These are phyloP conservation scores for Hemileia vastatrix DNA, from an alignment of 1,284 basidiomycete genomes.

Conservation along the genomic window DNA sequence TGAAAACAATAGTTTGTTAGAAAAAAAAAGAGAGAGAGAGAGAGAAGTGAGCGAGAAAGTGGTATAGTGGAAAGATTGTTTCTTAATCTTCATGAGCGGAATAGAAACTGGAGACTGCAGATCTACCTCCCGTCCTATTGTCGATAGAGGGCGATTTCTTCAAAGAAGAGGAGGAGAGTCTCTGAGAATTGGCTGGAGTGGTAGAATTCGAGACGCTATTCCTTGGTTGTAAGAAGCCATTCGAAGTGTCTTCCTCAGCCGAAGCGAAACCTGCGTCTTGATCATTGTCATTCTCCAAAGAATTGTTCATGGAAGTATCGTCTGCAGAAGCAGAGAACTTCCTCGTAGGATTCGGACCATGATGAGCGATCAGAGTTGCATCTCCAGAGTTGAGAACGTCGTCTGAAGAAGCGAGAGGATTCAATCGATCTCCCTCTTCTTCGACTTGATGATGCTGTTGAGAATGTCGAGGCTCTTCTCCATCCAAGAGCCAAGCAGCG, in stretches of 20 bases:
- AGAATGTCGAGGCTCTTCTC: not conserved
- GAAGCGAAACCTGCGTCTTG: not conserved
- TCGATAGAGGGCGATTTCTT: not conserved
- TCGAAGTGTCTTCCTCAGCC: not conserved
- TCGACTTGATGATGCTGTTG: not conserved
- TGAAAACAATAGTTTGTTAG: too few relatives aligned
- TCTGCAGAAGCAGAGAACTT: not conserved
- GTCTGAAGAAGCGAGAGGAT: not conserved
- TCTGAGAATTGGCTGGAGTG: not conserved
- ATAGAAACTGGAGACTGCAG: too few relatives aligned
- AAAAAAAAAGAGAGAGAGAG: too few relatives aligned
- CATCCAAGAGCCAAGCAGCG: slow-evolving; percentile 36
- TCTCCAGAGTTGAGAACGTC: not conserved
- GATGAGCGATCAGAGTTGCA: not conserved
- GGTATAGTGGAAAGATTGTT: too few relatives aligned
- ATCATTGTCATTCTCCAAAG: not conserved
- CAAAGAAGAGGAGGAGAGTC: not conserved
- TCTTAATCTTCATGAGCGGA: too few relatives aligned
- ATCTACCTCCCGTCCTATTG: too few relatives aligned
- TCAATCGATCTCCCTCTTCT: not conserved
- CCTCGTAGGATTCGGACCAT: not conserved
- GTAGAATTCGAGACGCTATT: not conserved
- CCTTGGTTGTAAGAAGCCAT: not conserved
- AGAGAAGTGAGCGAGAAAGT: too few relatives aligned
- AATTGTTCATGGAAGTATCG: not conserved